Evolutionary conservation across 306 rosid species (phyloP).

Genomic region (Trifolium repens): DNA sequence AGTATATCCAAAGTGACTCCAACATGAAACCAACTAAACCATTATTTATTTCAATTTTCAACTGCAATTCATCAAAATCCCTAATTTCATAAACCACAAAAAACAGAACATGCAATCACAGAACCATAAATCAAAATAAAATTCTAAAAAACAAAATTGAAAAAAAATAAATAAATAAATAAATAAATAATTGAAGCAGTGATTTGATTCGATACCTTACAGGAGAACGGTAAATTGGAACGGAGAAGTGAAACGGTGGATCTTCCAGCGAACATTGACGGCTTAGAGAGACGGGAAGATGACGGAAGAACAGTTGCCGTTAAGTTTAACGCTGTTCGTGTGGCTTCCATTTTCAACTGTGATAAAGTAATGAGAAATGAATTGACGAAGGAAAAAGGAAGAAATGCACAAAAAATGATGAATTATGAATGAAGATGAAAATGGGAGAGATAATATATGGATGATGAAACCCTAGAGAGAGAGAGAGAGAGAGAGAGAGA

Average conservation of each 20-base stretch:
- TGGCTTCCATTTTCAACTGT: conserved; percentile 62
- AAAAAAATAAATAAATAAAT: not conserved
- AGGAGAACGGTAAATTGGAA: conserved; percentile 46
- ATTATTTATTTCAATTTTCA: not conserved
- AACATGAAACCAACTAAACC: not conserved
- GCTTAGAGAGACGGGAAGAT: conserved; percentile 35
- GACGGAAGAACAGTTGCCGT: conserved; percentile 52
- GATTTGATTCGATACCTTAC: conserved; percentile 51
- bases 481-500: conserved; percentile 23
- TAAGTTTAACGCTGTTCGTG: conserved; percentile 39
- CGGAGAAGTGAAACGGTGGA: conserved; percentile 47
- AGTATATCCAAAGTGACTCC: too few species aligned
- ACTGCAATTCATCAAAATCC: conserved; percentile 12
- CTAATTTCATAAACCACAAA: not conserved
- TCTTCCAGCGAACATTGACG: conserved; percentile 44
- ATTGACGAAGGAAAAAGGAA: not conserved
- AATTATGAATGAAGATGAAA: not conserved
- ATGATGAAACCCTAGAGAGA: conserved; percentile 31
- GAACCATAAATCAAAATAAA: not conserved
- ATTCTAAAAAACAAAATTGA: not conserved
- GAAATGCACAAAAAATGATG: not conserved
- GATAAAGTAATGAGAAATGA: conserved; percentile 23
- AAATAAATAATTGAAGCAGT: conserved; percentile 20
- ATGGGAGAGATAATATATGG: conserved; percentile 17
- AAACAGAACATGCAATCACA: conserved; percentile 7